phyloP scores from a whole-genome alignment of 768 basidiomycete species.

The Lactifluus rugatus region DNA sequence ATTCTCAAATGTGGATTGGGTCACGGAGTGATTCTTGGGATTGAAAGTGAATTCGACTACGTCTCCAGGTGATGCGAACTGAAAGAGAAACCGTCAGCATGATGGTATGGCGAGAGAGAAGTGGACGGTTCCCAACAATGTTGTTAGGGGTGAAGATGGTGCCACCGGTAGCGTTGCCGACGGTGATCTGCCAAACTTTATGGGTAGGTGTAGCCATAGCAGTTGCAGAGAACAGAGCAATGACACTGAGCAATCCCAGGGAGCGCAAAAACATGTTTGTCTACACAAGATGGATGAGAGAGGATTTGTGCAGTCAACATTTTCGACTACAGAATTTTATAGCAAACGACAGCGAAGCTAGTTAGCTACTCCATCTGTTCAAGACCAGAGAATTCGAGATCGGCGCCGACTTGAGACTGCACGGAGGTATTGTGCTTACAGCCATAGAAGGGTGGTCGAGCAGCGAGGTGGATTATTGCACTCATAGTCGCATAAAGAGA shows the following conservation, averaged over 20 bases:
- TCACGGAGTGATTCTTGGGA: constrained; percentile 26
- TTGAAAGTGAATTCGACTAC: constrained; percentile 22
- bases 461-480: too few species aligned
- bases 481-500: too few species aligned
- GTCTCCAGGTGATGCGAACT: constrained; percentile 21
- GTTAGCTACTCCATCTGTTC: not conserved
- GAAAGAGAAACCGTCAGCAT: not conserved
- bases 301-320: not conserved
- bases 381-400: not conserved
- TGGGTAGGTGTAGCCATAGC: not conserved
- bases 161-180: constrained; percentile 5
- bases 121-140: not conserved
- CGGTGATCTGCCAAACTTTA: not conserved
- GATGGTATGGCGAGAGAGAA: not conserved
- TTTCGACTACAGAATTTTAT: not conserved
- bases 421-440: too few species aligned
- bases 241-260: not conserved
- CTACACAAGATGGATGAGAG: not conserved
- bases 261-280: not conserved
- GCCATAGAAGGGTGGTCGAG: too few species aligned
- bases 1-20: constrained; percentile 23
- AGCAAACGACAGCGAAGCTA: too few species aligned
- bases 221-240: constrained; percentile 1
- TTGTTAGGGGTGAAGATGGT: not conserved
- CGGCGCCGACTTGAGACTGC: too few species aligned